Base-by-base conservation (phyloP, 345 rosid species). In the Populus deltoides region DNA sequence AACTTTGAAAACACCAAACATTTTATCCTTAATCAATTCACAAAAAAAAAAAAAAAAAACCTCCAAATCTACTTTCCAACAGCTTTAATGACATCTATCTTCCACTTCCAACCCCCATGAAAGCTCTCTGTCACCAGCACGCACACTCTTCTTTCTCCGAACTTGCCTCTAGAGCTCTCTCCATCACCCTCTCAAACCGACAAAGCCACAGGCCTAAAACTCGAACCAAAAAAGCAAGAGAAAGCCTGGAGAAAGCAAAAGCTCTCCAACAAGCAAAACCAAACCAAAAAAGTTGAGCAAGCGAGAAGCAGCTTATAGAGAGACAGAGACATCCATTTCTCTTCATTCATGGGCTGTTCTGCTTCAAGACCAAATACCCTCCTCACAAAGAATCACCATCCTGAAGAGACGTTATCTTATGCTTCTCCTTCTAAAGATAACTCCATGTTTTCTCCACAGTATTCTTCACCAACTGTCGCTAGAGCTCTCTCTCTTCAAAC, bases 291-390 rank as follows among this genome's bases (percentile, higher is more conserved):
- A 79, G 55, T 31, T 2, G 25, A 20, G 7, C 16, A 20, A 15
- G 6, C 36, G 8, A 35, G 53, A n/a, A 68, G 78, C 70, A 17
- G 57, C 24, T 27, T 68, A 4, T 43, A 66, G 41, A 76, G 29
- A 75, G 6, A 73, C 20, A 69, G 79, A 39, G 63, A 18, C 2
- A 33, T 36, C 31, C 24, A 66, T 49, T 15, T 55, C 39, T 25
- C 61, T 77, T 45, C 78, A 92, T 94, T 45, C 78, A 92, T 94
- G 98, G 98, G 97, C 49, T 91, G 92, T 83, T 84, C 93, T 31
- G 85, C 90, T 84, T 94, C 98, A 8, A 88, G 82, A 77, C 78
- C 90, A 55, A 68, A 51, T 61, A 70, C 82, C 36, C 29, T 84
- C 35, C 36, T 45, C 55, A 7, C 80, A 71, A 49, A 68, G 67